These are phyloP conservation scores for Amanita inopinata DNA, from an alignment of 768 basidiomycete species.

Conservation along the genomic window DNA sequence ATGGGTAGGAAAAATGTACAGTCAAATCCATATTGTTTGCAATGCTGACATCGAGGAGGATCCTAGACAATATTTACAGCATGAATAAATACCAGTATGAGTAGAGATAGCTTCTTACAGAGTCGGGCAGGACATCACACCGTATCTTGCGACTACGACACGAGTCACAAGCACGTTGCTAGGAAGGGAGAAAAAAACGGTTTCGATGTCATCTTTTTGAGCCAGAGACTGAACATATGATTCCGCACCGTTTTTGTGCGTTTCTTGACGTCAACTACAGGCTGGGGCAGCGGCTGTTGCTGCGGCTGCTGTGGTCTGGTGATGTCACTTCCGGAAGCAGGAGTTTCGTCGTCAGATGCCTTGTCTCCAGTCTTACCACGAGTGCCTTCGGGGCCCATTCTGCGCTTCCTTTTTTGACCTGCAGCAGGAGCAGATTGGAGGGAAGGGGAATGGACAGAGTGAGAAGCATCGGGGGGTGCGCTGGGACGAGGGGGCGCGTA, in stretches of 20 bases:
- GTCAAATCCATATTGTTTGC: conserved; percentile 87
- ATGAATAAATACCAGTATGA: conserved; percentile 8
- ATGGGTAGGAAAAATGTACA: conserved; percentile 98
- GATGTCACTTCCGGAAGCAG: conserved; percentile 38
- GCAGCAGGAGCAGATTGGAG: conserved; percentile 23
- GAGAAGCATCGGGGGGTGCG: conserved; percentile 26
- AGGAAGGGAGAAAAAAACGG: conserved; percentile 6
- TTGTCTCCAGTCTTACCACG: conserved; percentile 35
- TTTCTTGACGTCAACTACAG: conserved; percentile 61
- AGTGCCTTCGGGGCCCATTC: conserved; percentile 24
- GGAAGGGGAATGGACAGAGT: conserved; percentile 23
- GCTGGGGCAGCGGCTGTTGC: conserved; percentile 19
- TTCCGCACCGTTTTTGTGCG: conserved; percentile 73
- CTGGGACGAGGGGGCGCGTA: conserved; percentile 39
- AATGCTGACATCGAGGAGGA: conserved; percentile 84
- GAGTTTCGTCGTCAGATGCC: conserved; percentile 52
- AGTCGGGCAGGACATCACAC: conserved; percentile 80
- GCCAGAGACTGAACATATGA: conserved; percentile 3
- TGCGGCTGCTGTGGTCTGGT: conserved; percentile 23
- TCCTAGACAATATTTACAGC: too few species aligned
- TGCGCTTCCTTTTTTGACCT: conserved; percentile 59
- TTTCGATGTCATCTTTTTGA: conserved; percentile 10
- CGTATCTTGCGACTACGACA: conserved; percentile 88
- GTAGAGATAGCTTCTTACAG: conserved; percentile 19
- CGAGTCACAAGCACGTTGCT: conserved; percentile 81